These are phyloP conservation scores for Vigna hirtella DNA, from an alignment of 306 rosid species.

Conservation along the genomic window DNA sequence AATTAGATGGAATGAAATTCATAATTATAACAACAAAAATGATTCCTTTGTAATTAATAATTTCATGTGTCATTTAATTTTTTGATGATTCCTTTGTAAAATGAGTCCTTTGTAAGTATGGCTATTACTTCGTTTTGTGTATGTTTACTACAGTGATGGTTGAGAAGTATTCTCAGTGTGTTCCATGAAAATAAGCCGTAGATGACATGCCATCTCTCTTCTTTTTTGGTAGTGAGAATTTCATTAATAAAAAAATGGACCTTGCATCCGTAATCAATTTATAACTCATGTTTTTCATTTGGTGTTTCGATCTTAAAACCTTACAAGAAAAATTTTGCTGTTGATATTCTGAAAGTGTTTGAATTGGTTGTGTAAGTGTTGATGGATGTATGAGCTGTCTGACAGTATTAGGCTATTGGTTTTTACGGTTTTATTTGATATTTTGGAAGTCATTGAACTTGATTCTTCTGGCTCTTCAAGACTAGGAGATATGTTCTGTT, in stretches of 20 bases:
- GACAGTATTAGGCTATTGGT: too few species aligned
- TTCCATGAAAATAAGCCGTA: constrained; percentile 40
- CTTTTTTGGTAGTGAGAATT: background rate
- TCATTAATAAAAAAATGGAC: constrained; percentile 28
- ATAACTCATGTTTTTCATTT: background rate
- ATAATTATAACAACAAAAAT: background rate
- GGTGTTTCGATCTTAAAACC: background rate
- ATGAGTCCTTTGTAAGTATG: too few species aligned
- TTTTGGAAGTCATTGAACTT: too few species aligned
- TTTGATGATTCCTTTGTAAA: too few species aligned
- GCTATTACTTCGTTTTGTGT: constrained; percentile 40
- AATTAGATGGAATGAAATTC: background rate
- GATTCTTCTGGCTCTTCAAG: too few species aligned
- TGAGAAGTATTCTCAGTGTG: constrained; percentile 45
- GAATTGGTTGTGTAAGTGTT: too few species aligned
- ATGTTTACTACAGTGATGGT: constrained; percentile 35
- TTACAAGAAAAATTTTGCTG: too few species aligned
- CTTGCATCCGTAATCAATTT: background rate
- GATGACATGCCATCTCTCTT: constrained; percentile 40
- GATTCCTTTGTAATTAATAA: background rate
- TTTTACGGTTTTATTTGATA: too few species aligned
- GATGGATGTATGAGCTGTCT: too few species aligned
- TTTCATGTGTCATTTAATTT: background rate
- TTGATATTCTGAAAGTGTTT: too few species aligned
- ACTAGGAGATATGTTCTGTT: too few species aligned